Base-by-base conservation (phyloP, 2,329 filamentous ascomycete genomes). In the Epicoccum sorghinum region DNA sequence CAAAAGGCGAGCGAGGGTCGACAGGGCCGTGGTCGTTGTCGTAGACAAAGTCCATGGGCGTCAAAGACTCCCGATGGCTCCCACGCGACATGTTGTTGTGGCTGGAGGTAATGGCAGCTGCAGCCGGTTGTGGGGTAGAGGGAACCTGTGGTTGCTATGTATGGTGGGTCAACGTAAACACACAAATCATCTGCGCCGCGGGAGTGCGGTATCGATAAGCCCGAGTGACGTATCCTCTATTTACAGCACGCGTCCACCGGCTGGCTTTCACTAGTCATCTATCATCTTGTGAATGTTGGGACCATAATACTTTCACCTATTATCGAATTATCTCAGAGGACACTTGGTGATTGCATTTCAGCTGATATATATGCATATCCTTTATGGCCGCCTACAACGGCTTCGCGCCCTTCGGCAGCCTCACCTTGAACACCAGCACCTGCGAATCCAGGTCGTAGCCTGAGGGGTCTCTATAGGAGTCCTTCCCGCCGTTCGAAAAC, bases 381-480 rank as follows among this genome's bases (percentile, higher is more conserved):
- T 33, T 33, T 2, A 13, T 13, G 32, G 32, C 32, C 10, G 10
- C 5, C 52, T 58, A 69, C 58, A 70, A 59, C 3, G 69, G 67
- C 14, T 68, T 60, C n/a, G 64, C 62, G 2, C 67, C 75, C 49
- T 67, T 72, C 3, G 80, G 80, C 30, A 83, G 58, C 47, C 75
- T 79, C 38, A 86, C 77, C 70, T 81, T 82, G 73, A 89, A 89
- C 3, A 87, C 83, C 64, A 89, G 69, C 6, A 81, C 83, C 73
- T 89, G 87, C 52, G 79, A 87, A 57, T 87, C 81, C 33, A 89
- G 66, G 55, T 81, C 79, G 60, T 77, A 85, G 0, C 85, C 86
- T 25, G 80, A 83, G 4, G 67, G n/a, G n/a, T n/a, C n/a, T n/a
- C n/a, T n/a, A n/a, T n/a, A n/a, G n/a, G n/a, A n/a, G n/a, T n/a